Evolutionary conservation across 192 early-diverging fungal species (phyloP).

Genomic region (Dissophora globulifera): DNA sequence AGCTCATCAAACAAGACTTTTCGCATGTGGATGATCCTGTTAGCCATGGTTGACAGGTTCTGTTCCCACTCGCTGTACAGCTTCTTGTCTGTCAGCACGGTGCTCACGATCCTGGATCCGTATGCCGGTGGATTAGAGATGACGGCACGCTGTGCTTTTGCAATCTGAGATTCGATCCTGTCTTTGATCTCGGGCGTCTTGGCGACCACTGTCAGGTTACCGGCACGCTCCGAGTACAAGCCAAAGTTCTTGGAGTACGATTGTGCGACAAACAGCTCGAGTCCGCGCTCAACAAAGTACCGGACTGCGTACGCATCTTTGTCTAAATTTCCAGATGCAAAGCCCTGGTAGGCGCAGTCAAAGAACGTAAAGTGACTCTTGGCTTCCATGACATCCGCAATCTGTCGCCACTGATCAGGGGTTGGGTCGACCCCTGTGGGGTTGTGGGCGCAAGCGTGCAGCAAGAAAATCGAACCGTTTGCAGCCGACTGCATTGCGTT

Average conservation of each 20-base stretch:
- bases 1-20: slow-evolving; percentile 71
- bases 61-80: slow-evolving; percentile 88
- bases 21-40: slow-evolving; percentile 93
- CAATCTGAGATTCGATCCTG: slow-evolving; percentile 82
- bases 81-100: slow-evolving; percentile 79
- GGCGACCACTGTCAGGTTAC: slow-evolving; percentile 83
- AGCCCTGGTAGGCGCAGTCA: slow-evolving; percentile 99
- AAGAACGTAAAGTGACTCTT: slow-evolving; percentile 94
- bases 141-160: slow-evolving; percentile 82
- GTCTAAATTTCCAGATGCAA: slow-evolving; percentile 91
- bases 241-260: slow-evolving; percentile 99
- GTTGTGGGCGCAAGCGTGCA: slow-evolving; percentile 99
- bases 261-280: slow-evolving; percentile 91
- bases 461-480: slow-evolving; percentile 81
- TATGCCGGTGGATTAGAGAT: slow-evolving; percentile 92
- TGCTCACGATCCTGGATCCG: slow-evolving; percentile 88
- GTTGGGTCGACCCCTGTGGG: slow-evolving; percentile 99
- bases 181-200: slow-evolving; percentile 57
- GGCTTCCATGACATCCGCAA: slow-evolving; percentile 83
- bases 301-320: slow-evolving; percentile 92
- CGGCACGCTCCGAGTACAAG: slow-evolving; percentile 90
- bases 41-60: slow-evolving; percentile 83
- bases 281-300: slow-evolving; percentile 91
- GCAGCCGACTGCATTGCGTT: slow-evolving; percentile 73
- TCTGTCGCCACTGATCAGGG: slow-evolving; percentile 89